Conservation (phyloP, 169 alveolate genomes). For the Neospora caninum region DNA sequence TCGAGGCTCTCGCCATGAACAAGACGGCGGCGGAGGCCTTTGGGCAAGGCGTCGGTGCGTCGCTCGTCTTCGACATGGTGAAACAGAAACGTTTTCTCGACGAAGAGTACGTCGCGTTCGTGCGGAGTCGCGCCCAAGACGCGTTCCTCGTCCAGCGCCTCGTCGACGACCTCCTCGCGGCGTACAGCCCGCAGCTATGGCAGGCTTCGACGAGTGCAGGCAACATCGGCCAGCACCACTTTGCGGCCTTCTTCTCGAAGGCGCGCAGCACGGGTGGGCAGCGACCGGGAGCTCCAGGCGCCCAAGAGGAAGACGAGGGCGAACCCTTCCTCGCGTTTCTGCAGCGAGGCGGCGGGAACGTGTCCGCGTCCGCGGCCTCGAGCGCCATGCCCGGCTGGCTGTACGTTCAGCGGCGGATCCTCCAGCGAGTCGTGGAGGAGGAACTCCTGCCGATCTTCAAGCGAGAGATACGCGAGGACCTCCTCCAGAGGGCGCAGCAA, state of each 20-base stretch:
- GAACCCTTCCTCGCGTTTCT: neutral
- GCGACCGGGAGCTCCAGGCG: neutral
- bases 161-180: slow-evolving; percentile 17
- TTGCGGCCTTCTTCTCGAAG: neutral
- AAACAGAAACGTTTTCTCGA: slow-evolving; percentile 30
- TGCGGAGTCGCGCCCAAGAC: neutral
- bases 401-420: slow-evolving; percentile 69
- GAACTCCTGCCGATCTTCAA: slow-evolving; percentile 72
- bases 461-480: slow-evolving; percentile 65
- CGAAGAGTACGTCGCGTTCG: neutral
- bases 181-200: slow-evolving; percentile 41
- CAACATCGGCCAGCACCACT: neutral
- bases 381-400: slow-evolving; percentile 59
- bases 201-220: neutral
- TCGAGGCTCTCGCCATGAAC: neutral
- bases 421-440: slow-evolving; percentile 67
- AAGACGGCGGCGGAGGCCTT: slow-evolving; percentile 32
- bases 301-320: neutral
- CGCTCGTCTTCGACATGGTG: neutral
- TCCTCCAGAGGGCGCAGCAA: slow-evolving; percentile 68
- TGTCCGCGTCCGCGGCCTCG: neutral
- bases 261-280: neutral
- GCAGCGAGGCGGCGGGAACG: neutral
- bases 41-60: slow-evolving; percentile 12
- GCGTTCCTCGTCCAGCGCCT: neutral